Conservation (phyloP, 2,329 filamentous ascomycete species). For the Penicillium sp. region DNA sequence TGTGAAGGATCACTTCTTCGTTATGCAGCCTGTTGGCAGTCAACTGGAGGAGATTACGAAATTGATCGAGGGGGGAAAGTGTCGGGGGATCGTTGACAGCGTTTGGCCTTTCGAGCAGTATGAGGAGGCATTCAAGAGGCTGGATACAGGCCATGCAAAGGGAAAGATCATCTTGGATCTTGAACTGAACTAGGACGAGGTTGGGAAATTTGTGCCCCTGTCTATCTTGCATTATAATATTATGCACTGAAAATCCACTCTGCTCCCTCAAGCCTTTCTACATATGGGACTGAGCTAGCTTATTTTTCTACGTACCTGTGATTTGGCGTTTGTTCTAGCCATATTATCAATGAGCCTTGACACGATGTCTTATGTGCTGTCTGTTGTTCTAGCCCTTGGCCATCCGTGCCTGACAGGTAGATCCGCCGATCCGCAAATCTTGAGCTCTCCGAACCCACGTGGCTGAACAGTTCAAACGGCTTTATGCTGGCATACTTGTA, state of each 20-base stretch:
- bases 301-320: too few relatives aligned
- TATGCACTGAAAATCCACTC: background rate
- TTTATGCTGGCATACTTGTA: background rate
- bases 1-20: slow-evolving; percentile 44
- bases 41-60: slow-evolving; percentile 42
- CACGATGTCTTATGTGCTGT: background rate
- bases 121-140: slow-evolving; percentile 41
- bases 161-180: slow-evolving; percentile 48
- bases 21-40: slow-evolving; percentile 42
- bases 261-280: background rate
- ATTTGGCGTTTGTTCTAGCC: background rate
- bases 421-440: background rate
- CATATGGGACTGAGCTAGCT: background rate
- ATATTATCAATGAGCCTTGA: background rate
- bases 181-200: background rate
- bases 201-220: background rate
- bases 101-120: slow-evolving; percentile 45
- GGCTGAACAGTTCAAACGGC: background rate
- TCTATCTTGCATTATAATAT: background rate
- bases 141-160: slow-evolving; percentile 43
- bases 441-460: background rate
- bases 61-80: slow-evolving; percentile 42
- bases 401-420: background rate
- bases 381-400: background rate
- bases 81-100: slow-evolving; percentile 43